Percentiles rank a stretch among this genome's conserved stretches.
Evolutionary conservation across 1,284 basidiomycete species (phyloP).

Genomic region (Rhodotorula sp.): DNA sequence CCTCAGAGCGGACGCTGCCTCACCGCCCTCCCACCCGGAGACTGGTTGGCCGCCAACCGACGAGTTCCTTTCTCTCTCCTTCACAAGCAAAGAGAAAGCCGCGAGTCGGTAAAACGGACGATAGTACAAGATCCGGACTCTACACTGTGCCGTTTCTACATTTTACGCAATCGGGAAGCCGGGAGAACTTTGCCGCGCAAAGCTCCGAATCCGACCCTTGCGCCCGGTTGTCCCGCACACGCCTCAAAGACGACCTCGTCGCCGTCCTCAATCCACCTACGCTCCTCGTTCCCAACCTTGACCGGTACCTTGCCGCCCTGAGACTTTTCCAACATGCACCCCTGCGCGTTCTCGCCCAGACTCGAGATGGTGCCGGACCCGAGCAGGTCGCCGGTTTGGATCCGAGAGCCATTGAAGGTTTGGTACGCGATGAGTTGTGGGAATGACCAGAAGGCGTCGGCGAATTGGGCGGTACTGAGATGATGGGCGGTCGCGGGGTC

Average conservation of each 20-base stretch:
- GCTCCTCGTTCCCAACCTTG: conserved; percentile 4
- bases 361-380: conserved; percentile 44
- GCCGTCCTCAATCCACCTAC: conserved; percentile 20
- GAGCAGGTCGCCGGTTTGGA: conserved; percentile 43
- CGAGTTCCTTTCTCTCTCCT: too few species aligned
- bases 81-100: neutral
- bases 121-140: neutral
- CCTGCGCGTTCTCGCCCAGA: neutral
- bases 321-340: conserved; percentile 16
- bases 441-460: conserved; percentile 17
- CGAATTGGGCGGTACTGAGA: conserved; percentile 11
- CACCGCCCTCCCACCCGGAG: too few species aligned
- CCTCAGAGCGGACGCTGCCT: neutral
- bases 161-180: neutral
- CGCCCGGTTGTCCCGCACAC: neutral
- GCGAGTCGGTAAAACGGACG: too few species aligned
- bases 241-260: conserved; percentile 20
- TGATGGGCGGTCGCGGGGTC: conserved; percentile 6
- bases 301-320: conserved; percentile 15
- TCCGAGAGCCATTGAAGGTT: conserved; percentile 39
- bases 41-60: too few species aligned
- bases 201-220: conserved; percentile 16
- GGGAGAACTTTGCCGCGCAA: conserved; percentile 13
- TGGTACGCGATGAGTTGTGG: conserved; percentile 40
- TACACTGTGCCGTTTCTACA: neutral